Conservation (phyloP, 345 rosid species). For the Gossypium longicalyx region DNA sequence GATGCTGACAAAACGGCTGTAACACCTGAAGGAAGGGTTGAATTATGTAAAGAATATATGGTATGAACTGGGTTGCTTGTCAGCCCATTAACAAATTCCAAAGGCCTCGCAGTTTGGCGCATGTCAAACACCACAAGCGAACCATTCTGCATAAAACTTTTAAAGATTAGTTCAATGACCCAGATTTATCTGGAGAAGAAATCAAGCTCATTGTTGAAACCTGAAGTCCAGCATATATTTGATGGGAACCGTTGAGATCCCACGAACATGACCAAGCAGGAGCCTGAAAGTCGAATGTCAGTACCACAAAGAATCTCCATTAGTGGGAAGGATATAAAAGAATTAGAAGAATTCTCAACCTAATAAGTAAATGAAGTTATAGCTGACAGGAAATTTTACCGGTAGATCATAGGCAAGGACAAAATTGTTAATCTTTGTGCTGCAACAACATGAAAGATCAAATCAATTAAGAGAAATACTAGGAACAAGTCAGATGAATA, state of each 20-base stretch:
- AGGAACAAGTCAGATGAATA: slow-evolving; percentile 6
- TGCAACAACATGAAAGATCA: slow-evolving; percentile 29
- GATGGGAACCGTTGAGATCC: slow-evolving; percentile 58
- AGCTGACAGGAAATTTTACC: slow-evolving; percentile 30
- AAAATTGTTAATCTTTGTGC: slow-evolving; percentile 69
- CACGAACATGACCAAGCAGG: slow-evolving; percentile 97
- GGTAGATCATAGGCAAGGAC: slow-evolving; percentile 68
- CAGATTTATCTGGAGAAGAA: slow-evolving; percentile 2
- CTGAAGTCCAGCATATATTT: slow-evolving; percentile 84
- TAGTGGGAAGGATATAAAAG: slow-evolving; percentile 3
- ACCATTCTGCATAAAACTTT: slow-evolving; percentile 49
- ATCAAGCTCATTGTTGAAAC: slow-evolving; percentile 31
- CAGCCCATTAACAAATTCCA: slow-evolving; percentile 55
- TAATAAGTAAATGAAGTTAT: neutral
- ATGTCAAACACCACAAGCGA: slow-evolving; percentile 66
- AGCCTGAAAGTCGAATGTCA: slow-evolving; percentile 38
- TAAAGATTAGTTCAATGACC: neutral
- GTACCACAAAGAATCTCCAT: neutral
- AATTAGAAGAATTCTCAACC: neutral
- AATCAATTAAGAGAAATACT: slow-evolving; percentile 11
- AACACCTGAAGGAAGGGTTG: slow-evolving; percentile 34
- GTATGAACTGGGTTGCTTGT: slow-evolving; percentile 76
- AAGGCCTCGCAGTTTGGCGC: slow-evolving; percentile 64
- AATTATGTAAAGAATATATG: slow-evolving; percentile 33
- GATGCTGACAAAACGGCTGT: slow-evolving; percentile 66